Evolutionary conservation across 306 rosid species (phyloP), one percentile per base, ranked within the genome.

Genomic region (Inga laurina): DNA sequence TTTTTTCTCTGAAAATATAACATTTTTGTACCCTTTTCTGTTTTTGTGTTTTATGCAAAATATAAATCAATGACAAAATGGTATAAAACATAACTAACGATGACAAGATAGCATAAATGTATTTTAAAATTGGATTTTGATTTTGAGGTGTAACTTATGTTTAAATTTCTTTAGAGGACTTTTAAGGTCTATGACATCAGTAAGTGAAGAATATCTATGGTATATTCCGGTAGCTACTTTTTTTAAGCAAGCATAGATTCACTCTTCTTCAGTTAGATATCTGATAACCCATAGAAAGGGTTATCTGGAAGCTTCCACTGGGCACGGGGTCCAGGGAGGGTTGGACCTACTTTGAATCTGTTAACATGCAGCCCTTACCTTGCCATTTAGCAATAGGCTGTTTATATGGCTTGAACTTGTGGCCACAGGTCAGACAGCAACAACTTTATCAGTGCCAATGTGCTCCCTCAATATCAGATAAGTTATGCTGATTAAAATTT

Each of bases 401-500:
- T 59, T 59, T 59, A 4, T 15, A 3, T 59, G 13, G 66, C 5
- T 22, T 59, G 66, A 59, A n/a, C 32, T 2, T 10, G 66, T 8
- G 32, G n/a, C 66, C 66, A 59, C 32, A 59, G 34, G 34, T 59
- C 14, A 59, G 6, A 22, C 15, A n/a, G 34, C 66, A 59, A 59
- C 66, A n/a, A 1, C 34, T 59, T 59, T 10, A n/a, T 30, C 32
- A 9, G 0, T 59, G 34, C 32, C 32, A 59, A 59, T 14, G 66
- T 30, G 3, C 66, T 22, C 66, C 34, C 66, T 59, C 34, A 22
- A 22, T 59, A 16, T 22, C 75, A 44, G 71, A 41, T 8, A 41
- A 85, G 13, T 61, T 21, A 27, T 81, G 76, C 69, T 76, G 79
- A 70, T 76, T 30, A 68, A 69, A 80, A 75, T 70, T 13, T 8